phyloP scores from a whole-genome alignment of 2,329 filamentous ascomycete species.

The Sarocladium oryzae region DNA sequence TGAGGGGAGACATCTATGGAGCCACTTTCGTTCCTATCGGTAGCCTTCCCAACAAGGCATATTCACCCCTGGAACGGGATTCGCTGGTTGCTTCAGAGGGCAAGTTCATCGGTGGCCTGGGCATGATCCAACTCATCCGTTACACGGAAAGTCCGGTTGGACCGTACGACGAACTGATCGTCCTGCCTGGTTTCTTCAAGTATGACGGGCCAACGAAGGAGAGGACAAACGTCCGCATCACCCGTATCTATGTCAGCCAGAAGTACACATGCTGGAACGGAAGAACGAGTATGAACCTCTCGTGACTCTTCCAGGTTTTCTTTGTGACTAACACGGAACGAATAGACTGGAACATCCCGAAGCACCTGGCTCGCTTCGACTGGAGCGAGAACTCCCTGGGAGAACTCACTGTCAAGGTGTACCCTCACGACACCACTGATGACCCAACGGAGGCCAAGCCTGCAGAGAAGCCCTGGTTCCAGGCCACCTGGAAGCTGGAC shows the following conservation, averaged over 20 bases:
- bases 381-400: conserved; percentile 32
- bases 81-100: conserved; percentile 22
- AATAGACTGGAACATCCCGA: conserved; percentile 50
- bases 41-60: conserved; percentile 11
- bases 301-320: no score
- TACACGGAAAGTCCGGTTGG: conserved; percentile 46
- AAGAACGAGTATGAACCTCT: conserved; percentile 35
- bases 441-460: conserved; percentile 25
- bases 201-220: conserved; percentile 24
- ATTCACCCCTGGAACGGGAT: conserved; percentile 8
- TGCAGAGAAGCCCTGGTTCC: conserved; percentile 35
- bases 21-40: conserved; percentile 11
- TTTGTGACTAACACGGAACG: no score
- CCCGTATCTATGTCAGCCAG: conserved; percentile 49
- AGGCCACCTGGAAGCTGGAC: conserved; percentile 36
- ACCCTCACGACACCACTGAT: conserved; percentile 31
- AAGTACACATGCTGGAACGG: conserved; percentile 47
- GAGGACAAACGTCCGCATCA: conserved; percentile 35
- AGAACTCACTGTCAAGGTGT: conserved; percentile 35
- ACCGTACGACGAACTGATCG: conserved; percentile 46
- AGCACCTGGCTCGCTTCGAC: conserved; percentile 46
- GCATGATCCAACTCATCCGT: conserved; percentile 44
- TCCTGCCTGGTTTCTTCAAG: conserved; percentile 40
- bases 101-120: conserved; percentile 36
- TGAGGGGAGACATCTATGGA: conserved; percentile 14